Evolutionary conservation across 306 rosid species (phyloP).

Genomic region (Adenanthera pavonina): DNA sequence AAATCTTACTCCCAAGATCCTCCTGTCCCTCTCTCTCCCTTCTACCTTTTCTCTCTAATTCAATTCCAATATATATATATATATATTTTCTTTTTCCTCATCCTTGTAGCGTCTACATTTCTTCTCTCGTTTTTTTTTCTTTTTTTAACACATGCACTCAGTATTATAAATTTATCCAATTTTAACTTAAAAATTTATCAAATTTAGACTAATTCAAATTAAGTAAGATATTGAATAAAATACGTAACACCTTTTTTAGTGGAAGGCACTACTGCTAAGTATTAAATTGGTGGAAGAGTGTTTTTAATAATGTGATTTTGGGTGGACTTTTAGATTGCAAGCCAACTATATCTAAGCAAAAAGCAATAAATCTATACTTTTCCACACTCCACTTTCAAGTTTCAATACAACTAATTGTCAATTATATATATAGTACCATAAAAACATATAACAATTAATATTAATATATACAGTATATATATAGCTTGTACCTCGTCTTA

Average conservation of each 20-base stretch:
- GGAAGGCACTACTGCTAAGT: no score
- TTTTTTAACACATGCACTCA: no score
- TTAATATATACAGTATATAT: no score
- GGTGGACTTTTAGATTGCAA: neutral
- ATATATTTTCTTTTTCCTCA: constrained; percentile 42
- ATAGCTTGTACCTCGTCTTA: no score
- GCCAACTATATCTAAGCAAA: neutral
- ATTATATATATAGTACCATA: neutral
- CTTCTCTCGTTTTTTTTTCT: neutral
- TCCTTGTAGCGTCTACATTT: constrained; percentile 30
- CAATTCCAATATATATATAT: neutral
- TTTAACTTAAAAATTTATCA: no score
- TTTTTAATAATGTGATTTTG: neutral
- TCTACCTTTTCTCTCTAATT: constrained; percentile 21
- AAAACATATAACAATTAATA: no score
- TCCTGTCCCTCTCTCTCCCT: constrained; percentile 34
- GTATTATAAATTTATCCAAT: no score
- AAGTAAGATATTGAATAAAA: no score
- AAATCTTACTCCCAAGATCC: constrained; percentile 38
- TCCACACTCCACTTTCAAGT: neutral
- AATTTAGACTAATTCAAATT: no score
- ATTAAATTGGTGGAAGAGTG: no score
- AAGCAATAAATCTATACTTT: neutral
- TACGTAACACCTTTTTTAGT: no score
- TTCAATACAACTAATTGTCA: neutral